phyloP scores from a whole-genome alignment of 306 rosid species.

The Fagus sylvatica region DNA sequence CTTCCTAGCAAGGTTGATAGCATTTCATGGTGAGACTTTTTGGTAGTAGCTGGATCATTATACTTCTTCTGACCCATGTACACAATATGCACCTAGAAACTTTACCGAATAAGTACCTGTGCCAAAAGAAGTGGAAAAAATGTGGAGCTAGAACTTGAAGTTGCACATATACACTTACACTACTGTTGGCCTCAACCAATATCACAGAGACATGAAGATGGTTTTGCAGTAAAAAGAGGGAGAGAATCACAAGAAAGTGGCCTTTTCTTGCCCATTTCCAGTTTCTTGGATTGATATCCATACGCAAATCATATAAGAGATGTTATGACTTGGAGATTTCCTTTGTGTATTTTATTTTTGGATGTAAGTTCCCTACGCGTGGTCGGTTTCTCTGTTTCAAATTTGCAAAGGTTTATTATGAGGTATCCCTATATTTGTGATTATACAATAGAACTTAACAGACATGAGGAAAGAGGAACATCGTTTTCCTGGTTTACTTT shows the following conservation, averaged over 20 bases:
- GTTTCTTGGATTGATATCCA: constrained; percentile 46
- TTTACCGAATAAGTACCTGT: constrained; percentile 13
- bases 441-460: constrained; percentile 6
- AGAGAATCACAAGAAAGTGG: constrained; percentile 38
- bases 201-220: constrained; percentile 31
- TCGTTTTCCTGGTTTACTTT: constrained; percentile 34
- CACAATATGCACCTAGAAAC: constrained; percentile 65
- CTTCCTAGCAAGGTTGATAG: constrained; percentile 64
- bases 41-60: constrained; percentile 48
- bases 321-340: constrained; percentile 21
- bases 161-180: constrained; percentile 40
- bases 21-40: constrained; percentile 53
- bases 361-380: constrained; percentile 16
- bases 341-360: constrained; percentile 17
- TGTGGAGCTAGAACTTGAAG: constrained; percentile 13
- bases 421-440: constrained; percentile 7
- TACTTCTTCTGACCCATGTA: constrained; percentile 62
- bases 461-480: constrained; percentile 31
- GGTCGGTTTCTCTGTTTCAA: constrained; percentile 14
- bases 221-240: constrained; percentile 47
- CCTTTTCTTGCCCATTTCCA: constrained; percentile 35
- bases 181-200: constrained; percentile 42
- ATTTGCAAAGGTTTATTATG: too few relatives aligned
- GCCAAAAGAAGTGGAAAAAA: constrained; percentile 15
- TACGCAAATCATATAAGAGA: constrained; percentile 22